Conservation (phyloP, 2,329 filamentous ascomycete genomes). For the Aspergillus sp. region DNA sequence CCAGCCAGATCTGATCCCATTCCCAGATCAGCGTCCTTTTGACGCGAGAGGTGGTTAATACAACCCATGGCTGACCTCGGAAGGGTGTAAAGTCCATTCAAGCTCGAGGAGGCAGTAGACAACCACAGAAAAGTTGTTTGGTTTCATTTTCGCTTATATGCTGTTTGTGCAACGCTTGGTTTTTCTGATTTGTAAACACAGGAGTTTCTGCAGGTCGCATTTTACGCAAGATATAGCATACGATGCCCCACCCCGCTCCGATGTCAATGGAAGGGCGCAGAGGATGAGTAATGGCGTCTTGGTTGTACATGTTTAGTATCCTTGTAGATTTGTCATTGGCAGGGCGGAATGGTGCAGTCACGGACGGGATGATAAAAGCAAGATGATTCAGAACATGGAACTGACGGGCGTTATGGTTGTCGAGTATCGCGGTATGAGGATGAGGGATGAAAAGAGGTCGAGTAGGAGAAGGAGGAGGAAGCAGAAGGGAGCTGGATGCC, state of each 20-base stretch:
- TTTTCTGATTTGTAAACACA: not conserved
- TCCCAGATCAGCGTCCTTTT: not conserved
- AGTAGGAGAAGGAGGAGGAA: too few species aligned
- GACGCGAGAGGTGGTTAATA: not conserved
- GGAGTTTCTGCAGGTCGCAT: not conserved
- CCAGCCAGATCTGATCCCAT: not conserved
- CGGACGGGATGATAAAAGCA: not conserved
- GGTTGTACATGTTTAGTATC: not conserved
- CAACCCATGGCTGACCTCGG: not conserved
- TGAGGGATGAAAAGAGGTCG: too few species aligned
- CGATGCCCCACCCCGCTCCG: not conserved
- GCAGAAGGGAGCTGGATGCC: too few species aligned
- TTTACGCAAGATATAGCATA: not conserved
- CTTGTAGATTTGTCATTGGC: not conserved
- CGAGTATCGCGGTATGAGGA: too few species aligned
- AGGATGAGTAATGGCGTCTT: not conserved
- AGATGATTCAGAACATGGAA: not conserved
- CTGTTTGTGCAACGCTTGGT: not conserved
- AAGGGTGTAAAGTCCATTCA: not conserved
- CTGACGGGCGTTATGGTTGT: too few species aligned
- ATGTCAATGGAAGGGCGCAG: not conserved
- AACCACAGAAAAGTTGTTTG: not conserved
- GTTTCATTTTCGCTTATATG: not conserved
- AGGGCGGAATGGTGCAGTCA: not conserved
- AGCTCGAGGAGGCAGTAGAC: not conserved